Conservation (phyloP, 805 yeast species). For the Candida arabinofermentans region DNA sequence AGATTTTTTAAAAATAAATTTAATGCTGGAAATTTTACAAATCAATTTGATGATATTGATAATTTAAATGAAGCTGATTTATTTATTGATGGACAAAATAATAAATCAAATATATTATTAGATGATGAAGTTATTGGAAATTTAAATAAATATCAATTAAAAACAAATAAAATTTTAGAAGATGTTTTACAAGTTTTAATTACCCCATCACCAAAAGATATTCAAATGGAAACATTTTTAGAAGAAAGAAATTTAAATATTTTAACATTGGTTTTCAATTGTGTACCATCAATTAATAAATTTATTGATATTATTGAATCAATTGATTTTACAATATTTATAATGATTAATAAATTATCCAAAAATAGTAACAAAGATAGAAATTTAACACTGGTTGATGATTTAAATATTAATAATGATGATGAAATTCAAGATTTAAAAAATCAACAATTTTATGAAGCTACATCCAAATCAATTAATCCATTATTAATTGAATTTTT, state of each 20-base stretch:
- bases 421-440: constrained; percentile 15
- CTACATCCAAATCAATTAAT: constrained; percentile 30
- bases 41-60: constrained; percentile 49
- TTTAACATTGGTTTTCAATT: constrained; percentile 49
- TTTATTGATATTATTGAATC: constrained; percentile 54
- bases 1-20: constrained; percentile 62
- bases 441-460: constrained; percentile 29
- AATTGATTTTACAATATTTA: constrained; percentile 55
- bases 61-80: constrained; percentile 28
- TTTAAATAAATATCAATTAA: constrained; percentile 34
- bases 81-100: constrained; percentile 19
- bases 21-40: constrained; percentile 78
- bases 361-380: constrained; percentile 11
- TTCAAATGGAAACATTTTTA: constrained; percentile 19
- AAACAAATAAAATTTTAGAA: constrained; percentile 35
- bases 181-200: constrained; percentile 41
- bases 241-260: constrained; percentile 48
- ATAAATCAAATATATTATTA: constrained; percentile 39
- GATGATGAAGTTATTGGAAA: constrained; percentile 44
- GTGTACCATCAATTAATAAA: constrained; percentile 44
- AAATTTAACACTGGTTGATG: constrained; percentile 25
- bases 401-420: constrained; percentile 9
- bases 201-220: constrained; percentile 32
- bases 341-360: constrained; percentile 29
- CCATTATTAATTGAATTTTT: constrained; percentile 66